A percentile compares a stretch with the other conserved stretches of the same genome.
Conservation (phyloP, 2,329 filamentous ascomycete species). For the Epichloe brachyelytri region DNA sequence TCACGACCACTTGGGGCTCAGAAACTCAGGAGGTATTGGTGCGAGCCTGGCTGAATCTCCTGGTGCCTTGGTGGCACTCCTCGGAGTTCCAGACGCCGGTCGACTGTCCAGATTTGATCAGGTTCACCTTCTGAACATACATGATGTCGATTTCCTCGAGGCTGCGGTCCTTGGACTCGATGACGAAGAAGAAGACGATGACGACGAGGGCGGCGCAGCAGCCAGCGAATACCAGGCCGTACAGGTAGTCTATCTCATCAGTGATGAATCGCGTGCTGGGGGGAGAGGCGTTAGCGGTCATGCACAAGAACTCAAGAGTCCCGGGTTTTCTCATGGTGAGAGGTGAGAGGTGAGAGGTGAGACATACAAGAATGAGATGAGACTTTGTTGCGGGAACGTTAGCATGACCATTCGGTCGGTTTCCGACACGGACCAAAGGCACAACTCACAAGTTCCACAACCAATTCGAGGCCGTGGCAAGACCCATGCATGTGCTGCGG, state of each 20-base stretch:
- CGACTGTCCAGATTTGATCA: conserved; percentile 26
- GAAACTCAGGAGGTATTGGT: not conserved
- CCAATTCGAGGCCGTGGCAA: conserved; percentile 48
- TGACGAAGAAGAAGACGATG: conserved; percentile 64
- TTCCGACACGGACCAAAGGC: conserved; percentile 2
- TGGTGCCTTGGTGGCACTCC: conserved; percentile 3
- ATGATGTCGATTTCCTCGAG: conserved; percentile 69
- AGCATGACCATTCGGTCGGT: not conserved
- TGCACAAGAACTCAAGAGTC: not conserved
- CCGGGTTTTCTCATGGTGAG: not conserved
- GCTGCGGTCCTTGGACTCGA: conserved; percentile 57
- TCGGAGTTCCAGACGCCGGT: conserved; percentile 12
- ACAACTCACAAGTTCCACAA: conserved; percentile 45
- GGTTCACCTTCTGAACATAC: conserved; percentile 45
- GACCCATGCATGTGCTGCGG: conserved; percentile 38
- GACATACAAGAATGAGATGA: conserved; percentile 34
- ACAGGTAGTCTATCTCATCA: conserved; percentile 54
- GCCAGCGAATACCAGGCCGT: conserved; percentile 59
- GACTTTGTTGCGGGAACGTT: conserved; percentile 11
- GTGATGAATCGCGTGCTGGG: conserved; percentile 55
- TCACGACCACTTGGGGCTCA: not conserved
- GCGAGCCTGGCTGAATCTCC: conserved; percentile 1
- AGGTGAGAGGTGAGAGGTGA: not conserved
- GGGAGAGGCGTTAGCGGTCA: conserved; percentile 11
- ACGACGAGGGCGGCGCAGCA: conserved; percentile 50